Evolutionary conservation across 495 filamentous ascomycete genomes (phyloP).

Genomic region (Neurospora tetraspora): DNA sequence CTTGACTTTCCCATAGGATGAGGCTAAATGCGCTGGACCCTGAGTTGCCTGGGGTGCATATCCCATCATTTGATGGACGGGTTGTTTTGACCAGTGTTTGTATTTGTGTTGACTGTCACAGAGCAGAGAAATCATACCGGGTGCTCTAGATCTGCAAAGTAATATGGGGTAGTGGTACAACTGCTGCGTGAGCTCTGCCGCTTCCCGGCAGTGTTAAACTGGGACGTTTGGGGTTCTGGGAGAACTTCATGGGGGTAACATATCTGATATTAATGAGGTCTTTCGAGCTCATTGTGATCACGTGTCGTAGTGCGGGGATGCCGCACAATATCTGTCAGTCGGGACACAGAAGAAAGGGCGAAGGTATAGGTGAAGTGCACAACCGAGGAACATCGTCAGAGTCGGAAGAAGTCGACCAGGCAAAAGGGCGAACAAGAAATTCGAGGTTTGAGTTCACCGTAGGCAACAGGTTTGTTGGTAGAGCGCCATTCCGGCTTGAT

Average conservation of each 20-base stretch:
- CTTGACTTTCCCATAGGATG: constrained; percentile 2
- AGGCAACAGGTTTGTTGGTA: not conserved
- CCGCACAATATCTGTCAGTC: not conserved
- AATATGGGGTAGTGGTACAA: no score
- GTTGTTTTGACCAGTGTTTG: not conserved
- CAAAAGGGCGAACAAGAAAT: no score
- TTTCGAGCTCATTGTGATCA: not conserved
- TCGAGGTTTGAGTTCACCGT: not conserved
- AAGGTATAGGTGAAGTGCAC: not conserved
- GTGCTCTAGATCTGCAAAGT: no score
- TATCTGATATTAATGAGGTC: no score
- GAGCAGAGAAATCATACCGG: no score
- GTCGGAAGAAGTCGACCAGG: no score
- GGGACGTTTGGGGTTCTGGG: no score
- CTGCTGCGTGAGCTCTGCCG: no score
- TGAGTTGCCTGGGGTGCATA: not conserved
- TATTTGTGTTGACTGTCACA: not conserved
- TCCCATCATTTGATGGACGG: not conserved
- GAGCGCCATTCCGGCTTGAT: not conserved
- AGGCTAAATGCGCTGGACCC: not conserved
- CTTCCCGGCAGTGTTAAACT: no score
- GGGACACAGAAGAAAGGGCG: not conserved
- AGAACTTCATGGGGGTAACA: no score
- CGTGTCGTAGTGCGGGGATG: not conserved
- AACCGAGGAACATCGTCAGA: no score